These are phyloP conservation scores for Annona cherimola DNA, from an alignment of 164 flowering plant species.

Conservation along the genomic window DNA sequence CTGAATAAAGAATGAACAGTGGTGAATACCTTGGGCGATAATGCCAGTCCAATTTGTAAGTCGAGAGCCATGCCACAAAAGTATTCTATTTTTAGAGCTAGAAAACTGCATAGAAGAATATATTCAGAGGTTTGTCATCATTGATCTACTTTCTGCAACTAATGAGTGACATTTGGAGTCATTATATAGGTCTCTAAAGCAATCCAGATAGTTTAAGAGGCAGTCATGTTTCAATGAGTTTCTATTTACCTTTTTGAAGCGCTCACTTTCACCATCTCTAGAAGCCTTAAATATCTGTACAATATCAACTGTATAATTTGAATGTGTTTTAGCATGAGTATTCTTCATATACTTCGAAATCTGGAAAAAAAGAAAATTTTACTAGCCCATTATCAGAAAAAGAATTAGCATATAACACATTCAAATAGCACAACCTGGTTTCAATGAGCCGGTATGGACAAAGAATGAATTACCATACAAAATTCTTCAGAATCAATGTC, in stretches of 20 bases:
- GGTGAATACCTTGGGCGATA: constrained; percentile 66
- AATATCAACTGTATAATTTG: constrained; percentile 63
- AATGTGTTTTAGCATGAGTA: constrained; percentile 91
- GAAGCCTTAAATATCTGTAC: constrained; percentile 62
- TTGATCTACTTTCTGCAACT: too few species aligned
- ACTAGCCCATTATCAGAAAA: not conserved
- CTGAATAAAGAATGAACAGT: not conserved
- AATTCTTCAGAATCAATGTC: constrained; percentile 58
- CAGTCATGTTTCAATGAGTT: not conserved
- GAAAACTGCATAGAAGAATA: constrained; percentile 50
- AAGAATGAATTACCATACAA: constrained; percentile 43
- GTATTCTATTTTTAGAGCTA: constrained; percentile 64
- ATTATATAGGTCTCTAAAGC: not conserved
- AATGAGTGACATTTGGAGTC: too few species aligned
- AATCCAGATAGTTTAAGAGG: not conserved
- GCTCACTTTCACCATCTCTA: constrained; percentile 63
- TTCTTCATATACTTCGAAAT: constrained; percentile 65
- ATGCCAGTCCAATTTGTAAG: constrained; percentile 97
- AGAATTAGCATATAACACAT: not conserved
- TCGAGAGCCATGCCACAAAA: constrained; percentile 97
- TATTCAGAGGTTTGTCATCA: not conserved
- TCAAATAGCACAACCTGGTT: not conserved
- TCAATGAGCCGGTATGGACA: not conserved
- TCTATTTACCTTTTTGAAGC: constrained; percentile 53
- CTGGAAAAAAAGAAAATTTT: constrained; percentile 28